Evolutionary conservation across 208 protist species (phyloP).

Genomic region (Leishmania tropica): DNA sequence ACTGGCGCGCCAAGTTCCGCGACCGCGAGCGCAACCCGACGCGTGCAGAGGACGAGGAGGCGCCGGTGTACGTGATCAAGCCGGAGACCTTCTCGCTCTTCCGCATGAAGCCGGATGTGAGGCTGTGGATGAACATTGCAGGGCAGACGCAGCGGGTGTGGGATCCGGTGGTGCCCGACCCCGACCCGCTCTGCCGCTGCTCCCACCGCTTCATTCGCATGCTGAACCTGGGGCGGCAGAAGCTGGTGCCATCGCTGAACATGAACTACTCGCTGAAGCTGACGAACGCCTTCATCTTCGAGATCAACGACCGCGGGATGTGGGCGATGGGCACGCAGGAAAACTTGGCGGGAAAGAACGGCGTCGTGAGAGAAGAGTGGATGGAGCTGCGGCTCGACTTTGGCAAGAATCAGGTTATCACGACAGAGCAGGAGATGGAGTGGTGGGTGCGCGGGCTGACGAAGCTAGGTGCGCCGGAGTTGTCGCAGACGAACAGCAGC

Average conservation of each 20-base stretch:
- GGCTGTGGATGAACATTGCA: constrained; percentile 72
- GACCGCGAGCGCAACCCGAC: constrained; percentile 88
- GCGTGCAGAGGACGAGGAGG: constrained; percentile 74
- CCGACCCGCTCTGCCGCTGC: constrained; percentile 76
- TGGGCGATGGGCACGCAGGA: constrained; percentile 91
- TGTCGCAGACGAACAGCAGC: constrained; percentile 82
- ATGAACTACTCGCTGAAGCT: constrained; percentile 91
- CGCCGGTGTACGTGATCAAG: constrained; percentile 86
- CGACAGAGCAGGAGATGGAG: constrained; percentile 90
- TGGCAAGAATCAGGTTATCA: constrained; percentile 80
- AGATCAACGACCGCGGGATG: constrained; percentile 72
- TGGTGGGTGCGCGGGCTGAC: constrained; percentile 89
- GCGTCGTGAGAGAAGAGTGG: constrained; percentile 73
- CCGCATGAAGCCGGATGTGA: constrained; percentile 71
- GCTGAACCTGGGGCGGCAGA: constrained; percentile 84
- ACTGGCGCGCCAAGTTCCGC: constrained; percentile 85
- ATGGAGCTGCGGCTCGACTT: constrained; percentile 84
- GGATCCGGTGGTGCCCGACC: constrained; percentile 68
- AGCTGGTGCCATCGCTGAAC: constrained; percentile 87
- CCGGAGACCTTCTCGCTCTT: constrained; percentile 80
- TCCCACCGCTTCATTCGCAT: constrained; percentile 78
- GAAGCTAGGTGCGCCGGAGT: constrained; percentile 81
- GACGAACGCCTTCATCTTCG: constrained; percentile 88
- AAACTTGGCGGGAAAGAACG: constrained; percentile 58
- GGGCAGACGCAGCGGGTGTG: constrained; percentile 83